Evolutionary conservation across 106 monocot genomes (phyloP), one percentile per base, ranked within the genome.

Genomic region (Triglochin maritima): DNA sequence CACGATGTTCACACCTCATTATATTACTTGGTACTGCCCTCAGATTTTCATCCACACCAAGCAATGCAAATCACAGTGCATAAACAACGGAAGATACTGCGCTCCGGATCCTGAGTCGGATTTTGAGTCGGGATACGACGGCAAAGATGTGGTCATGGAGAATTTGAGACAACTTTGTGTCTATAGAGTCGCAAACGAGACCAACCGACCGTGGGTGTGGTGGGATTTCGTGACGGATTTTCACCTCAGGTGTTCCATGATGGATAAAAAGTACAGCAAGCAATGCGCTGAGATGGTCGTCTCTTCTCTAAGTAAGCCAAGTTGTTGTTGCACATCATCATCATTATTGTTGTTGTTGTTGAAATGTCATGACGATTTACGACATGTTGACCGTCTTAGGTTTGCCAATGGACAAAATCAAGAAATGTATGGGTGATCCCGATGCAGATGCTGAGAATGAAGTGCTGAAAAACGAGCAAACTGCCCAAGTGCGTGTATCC

Each of bases 171-270:
- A 91, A 50, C 55, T 82, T 54, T 91, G 90, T 70, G 62, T 87
- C n/a, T 82, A 70, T 80, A 87, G 71, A 65, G 84, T 84, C 16
- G 90, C 82, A 47, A 91, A 84, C 50, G 87, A 91, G 70, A 84
- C 68, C 62, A 50, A 68, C 11, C 87, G 84, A 60, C 80, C 90
- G 46, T 91, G 90, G 90, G 43, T 91, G 9, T 91, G 90, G 90
- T 91, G 90, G 90, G 90, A 91, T 68, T 91, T 87, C 63, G 87
- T 84, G 50, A 84, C 84, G 43, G 90, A 91, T 56, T 91, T 91
- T 16, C 68, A 84, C 10, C 82, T 91, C 58, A 84, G 90, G 61
- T 91, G 87, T 56, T 84, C 87, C 8, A 91, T 91, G 90, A 91
- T 84, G 56, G 73, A 84, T 3, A 80, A 91, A 57, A 91, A 82